Base-by-base conservation (phyloP, 805 yeast genomes). In the Starmerella bacillaris region DNA sequence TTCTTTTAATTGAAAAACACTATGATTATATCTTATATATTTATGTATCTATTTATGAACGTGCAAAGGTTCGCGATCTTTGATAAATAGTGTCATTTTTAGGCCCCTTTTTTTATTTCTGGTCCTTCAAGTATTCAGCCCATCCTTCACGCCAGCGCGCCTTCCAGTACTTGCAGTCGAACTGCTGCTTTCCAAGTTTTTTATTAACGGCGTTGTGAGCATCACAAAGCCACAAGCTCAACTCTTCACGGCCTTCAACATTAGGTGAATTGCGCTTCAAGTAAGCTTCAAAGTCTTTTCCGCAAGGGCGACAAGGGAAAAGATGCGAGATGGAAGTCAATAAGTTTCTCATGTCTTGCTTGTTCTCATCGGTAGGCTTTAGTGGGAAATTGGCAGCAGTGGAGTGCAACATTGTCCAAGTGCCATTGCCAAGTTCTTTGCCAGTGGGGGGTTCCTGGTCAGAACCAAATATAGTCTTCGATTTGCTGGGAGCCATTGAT, bases 61-160 rank as follows among this genome's bases (percentile, higher is more conserved):
- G n/a, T n/a, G n/a, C n/a, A n/a, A n/a, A n/a, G n/a, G n/a, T n/a
- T n/a, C n/a, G n/a, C n/a, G n/a, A n/a, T n/a, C n/a, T n/a, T n/a
- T n/a, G n/a, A n/a, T n/a, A n/a, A n/a, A 22, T n/a, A 22, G 12
- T 22, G n/a, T n/a, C 26, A 12, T 22, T 12, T 22, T 12, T n/a
- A 22, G 12, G n/a, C 26, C 12, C 26, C 26, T 27, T 9, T 17
- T 29, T 12, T 18, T 32, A 14, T n/a, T 35, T 35, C 20, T 39
- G 37, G 12, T 34, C 21, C 18, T 31, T 14, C 15, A 35, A 27
- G 31, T 36, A 42, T 45, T 68, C 72, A 24, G 77, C 76, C 94
- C 94, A 83, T 1, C 95, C 95, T 47, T 80, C 92, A 45, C 68
- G 73, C 98, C 98, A 86, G 51, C 98, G 72, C 48, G 78, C 71